Conservation (phyloP, 441 rosid genomes). For the Populus hybrid region DNA sequence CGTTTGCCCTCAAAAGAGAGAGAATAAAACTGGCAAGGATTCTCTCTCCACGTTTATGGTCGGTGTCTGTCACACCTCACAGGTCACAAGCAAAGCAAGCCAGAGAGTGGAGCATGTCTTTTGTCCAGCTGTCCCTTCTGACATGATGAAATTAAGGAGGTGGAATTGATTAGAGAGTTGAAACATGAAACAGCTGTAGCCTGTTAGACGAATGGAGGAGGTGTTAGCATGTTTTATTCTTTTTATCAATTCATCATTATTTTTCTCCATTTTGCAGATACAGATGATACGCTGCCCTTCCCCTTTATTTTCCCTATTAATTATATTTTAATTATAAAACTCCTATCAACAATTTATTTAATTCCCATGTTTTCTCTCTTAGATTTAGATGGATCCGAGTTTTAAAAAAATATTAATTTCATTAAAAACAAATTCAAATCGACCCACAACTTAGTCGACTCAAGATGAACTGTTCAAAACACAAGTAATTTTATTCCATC, state of each 20-base stretch:
- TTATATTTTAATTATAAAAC: too few relatives aligned
- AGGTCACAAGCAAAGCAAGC: background rate
- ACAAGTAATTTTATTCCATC: too few relatives aligned
- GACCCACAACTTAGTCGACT: too few relatives aligned
- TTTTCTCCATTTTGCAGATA: background rate
- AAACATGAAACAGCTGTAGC: slow-evolving; percentile 9
- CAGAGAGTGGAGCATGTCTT: background rate
- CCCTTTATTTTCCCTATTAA: too few relatives aligned
- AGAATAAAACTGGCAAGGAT: slow-evolving; percentile 25
- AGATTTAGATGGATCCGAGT: too few relatives aligned
- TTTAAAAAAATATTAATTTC: too few relatives aligned
- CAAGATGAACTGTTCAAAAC: too few relatives aligned
- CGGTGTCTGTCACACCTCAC: too few relatives aligned
- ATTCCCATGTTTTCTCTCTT: too few relatives aligned
- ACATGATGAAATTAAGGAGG: background rate
- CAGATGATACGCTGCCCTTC: too few relatives aligned
- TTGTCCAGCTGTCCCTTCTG: slow-evolving; percentile 6
- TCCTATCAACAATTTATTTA: too few relatives aligned
- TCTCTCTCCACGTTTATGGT: slow-evolving; percentile 16
- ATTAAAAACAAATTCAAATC: too few relatives aligned
- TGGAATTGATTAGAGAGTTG: background rate
- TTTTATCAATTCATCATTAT: background rate
- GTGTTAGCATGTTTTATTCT: background rate
- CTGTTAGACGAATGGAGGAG: background rate
- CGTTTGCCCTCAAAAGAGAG: slow-evolving; percentile 2